These are phyloP conservation scores for Scheffersomyces lignosus DNA, from an alignment of 805 yeast genomes.

Conservation along the genomic window DNA sequence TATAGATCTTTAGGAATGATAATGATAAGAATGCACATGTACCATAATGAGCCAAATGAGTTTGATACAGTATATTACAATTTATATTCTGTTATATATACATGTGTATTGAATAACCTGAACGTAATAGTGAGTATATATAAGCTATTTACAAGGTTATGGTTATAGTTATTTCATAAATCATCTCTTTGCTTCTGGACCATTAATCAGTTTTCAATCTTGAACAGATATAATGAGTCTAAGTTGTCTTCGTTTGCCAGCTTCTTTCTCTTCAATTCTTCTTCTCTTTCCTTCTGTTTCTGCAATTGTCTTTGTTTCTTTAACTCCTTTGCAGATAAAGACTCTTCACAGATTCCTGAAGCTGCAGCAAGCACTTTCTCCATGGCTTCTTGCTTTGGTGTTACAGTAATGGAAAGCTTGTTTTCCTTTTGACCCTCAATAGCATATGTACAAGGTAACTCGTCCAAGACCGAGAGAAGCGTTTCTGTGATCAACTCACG, in stretches of 20 bases:
- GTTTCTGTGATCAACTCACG: conserved; percentile 29
- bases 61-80: no score
- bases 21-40: no score
- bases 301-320: conserved; percentile 11
- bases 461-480: conserved; percentile 27
- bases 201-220: conserved; percentile 40
- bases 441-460: conserved; percentile 27
- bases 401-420: conserved; percentile 21
- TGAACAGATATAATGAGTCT: conserved; percentile 41
- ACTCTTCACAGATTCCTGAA: not conserved
- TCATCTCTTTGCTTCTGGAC: no score
- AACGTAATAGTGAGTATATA: no score
- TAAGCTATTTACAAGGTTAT: no score
- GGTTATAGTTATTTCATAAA: no score
- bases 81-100: no score
- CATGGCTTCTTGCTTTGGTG: conserved; percentile 7
- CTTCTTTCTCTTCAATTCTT: conserved; percentile 12
- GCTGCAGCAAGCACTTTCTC: not conserved
- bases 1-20: no score
- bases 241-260: conserved; percentile 31
- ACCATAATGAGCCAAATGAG: no score
- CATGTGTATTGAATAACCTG: no score
- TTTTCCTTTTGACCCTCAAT: conserved; percentile 27
- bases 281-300: conserved; percentile 14
- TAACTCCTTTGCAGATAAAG: conserved; percentile 2